These are phyloP conservation scores for Neurospora tetrasperma DNA, from an alignment of 495 filamentous ascomycete species.

Conservation along the genomic window DNA sequence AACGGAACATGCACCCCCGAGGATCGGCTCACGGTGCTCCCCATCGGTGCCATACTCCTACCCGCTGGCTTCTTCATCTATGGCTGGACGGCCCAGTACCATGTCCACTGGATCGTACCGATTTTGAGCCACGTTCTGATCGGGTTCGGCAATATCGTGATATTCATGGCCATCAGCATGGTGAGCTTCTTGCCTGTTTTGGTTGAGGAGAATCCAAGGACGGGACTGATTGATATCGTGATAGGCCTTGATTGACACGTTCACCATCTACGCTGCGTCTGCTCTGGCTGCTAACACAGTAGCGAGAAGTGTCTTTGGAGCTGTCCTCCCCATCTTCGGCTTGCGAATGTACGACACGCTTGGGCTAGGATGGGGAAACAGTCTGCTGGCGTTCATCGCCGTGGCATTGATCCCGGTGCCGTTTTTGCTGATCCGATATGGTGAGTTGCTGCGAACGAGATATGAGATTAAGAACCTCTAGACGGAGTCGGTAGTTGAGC, in stretches of 20 bases:
- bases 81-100: slow-evolving; percentile 51
- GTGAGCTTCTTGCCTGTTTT: slow-evolving; percentile 16
- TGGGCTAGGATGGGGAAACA: slow-evolving; percentile 56
- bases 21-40: slow-evolving; percentile 42
- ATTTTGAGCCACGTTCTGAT: background rate
- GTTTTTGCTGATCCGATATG: slow-evolving; percentile 41
- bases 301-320: slow-evolving; percentile 42
- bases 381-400: slow-evolving; percentile 43
- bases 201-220: background rate
- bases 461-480: slow-evolving; percentile 33
- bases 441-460: slow-evolving; percentile 37
- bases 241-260: slow-evolving; percentile 43
- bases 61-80: slow-evolving; percentile 42
- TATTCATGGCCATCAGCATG: slow-evolving; percentile 31
- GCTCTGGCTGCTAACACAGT: slow-evolving; percentile 45
- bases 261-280: slow-evolving; percentile 51
- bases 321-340: slow-evolving; percentile 48
- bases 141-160: background rate
- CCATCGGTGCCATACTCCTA: slow-evolving; percentile 35
- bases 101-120: slow-evolving; percentile 56
- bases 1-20: slow-evolving; percentile 28
- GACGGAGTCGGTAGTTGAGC: background rate
- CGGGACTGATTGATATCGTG: background rate
- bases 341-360: slow-evolving; percentile 41
- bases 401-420: slow-evolving; percentile 42